Evolutionary conservation across 345 rosid genomes (phyloP), one percentile per base, ranked within the genome.

Genomic region (Gossypium rotundifolium): DNA sequence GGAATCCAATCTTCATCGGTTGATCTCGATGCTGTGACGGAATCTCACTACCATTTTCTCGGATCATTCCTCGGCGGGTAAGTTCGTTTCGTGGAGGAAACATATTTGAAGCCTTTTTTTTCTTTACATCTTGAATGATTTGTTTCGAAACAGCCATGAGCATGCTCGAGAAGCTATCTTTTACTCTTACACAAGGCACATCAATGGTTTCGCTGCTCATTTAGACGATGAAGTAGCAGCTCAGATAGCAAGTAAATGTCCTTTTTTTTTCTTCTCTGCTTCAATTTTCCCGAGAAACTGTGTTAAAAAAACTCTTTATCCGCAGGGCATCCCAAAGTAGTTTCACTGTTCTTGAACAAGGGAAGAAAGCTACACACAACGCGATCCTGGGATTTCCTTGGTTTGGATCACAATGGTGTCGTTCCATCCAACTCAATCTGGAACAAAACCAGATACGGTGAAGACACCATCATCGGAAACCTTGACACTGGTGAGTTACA

Each of bases 341-440:
- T 88, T 49, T 94, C 98, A 17, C 87, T 91, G n/a, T 92, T 91
- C 85, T 75, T 75, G 83, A 90, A 88, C 89, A 71, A 76, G 80
- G 97, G 81, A 25, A 88, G 79, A 59, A 88, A 91, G 66, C 81
- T 94, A 17, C 98, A 92, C 84, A 94, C 98, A 9, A 94, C 96
- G 25, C 87, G 90, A 52, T 92, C 98, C 55, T 94, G 98, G 98
- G 91, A 89, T n/a, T 94, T 92, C 75, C 81, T 94, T 70, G 87
- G 88, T 11, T 83, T 88, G 20, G 97, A 92, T 72, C 84, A 76
- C 1, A 58, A 81, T 60, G 91, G 88, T 33, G 63, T 54, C 0
- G 40, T 80, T 45, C 80, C 85, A 11, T 77, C 89, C 2, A 72
- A 79, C 44, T 88, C 97, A 23, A 62, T 88, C 54, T 92, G 98